phyloP scores from a whole-genome alignment of 148 eudicot genomes.

The Rhododendron ferrugineum region DNA sequence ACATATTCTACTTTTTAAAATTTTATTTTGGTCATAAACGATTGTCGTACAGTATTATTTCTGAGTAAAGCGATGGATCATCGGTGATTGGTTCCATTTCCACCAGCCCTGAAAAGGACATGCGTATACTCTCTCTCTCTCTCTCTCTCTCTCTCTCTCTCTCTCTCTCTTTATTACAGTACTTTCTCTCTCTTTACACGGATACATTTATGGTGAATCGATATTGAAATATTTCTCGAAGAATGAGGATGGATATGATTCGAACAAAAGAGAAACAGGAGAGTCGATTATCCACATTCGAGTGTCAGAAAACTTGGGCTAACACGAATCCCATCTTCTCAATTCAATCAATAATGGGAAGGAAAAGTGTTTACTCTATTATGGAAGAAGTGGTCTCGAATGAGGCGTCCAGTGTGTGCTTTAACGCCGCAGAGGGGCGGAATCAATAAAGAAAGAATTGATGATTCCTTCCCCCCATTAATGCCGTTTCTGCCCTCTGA shows the following conservation, averaged over 20 bases:
- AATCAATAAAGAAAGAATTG: constrained; percentile 13
- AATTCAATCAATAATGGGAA: background rate
- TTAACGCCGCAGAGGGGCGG: constrained; percentile 5
- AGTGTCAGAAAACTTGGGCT: constrained; percentile 23
- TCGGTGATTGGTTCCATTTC: background rate
- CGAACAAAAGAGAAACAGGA: constrained; percentile 10
- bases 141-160: background rate
- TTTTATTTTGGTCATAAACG: too few species aligned
- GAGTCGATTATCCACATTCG: background rate
- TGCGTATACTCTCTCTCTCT: background rate
- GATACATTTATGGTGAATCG: background rate
- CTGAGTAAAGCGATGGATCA: background rate
- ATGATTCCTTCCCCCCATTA: constrained; percentile 10
- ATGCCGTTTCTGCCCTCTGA: constrained; percentile 21
- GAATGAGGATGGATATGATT: constrained; percentile 6
- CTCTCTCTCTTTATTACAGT: constrained; percentile 5
- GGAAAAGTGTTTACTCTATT: background rate
- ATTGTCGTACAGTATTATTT: too few species aligned
- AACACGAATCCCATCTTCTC: constrained; percentile 3
- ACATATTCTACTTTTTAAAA: too few species aligned
- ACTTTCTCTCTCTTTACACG: constrained; percentile 1
- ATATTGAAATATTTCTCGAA: constrained; percentile 13
- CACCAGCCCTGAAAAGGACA: background rate
- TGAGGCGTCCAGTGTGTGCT: constrained; percentile 12
- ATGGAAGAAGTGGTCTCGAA: background rate